Percentiles rank a stretch among this genome's conserved stretches.
phyloP scores from a whole-genome alignment of 2,329 filamentous ascomycete species.

The Orbilia quercus region DNA sequence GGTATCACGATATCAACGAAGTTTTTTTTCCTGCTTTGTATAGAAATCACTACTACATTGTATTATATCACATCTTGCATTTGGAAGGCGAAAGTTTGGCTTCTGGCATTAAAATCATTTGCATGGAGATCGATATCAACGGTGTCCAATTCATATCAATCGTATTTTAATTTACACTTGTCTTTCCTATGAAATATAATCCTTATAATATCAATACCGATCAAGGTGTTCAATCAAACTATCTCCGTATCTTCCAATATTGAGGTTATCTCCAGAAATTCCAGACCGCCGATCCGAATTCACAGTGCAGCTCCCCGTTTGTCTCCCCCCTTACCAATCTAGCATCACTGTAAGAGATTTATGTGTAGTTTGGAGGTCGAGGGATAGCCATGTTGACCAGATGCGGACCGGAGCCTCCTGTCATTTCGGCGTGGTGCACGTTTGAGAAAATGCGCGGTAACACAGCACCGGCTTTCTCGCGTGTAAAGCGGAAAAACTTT shows the following conservation, averaged over 20 bases:
- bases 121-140: slow-evolving; percentile 3
- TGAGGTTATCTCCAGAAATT: too few relatives aligned
- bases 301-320: too few relatives aligned
- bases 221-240: too few relatives aligned
- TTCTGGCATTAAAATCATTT: background rate
- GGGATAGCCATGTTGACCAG: too few relatives aligned
- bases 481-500: slow-evolving; percentile 38
- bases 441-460: slow-evolving; percentile 26
- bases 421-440: slow-evolving; percentile 45
- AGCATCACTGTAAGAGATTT: too few relatives aligned
- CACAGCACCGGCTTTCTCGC: slow-evolving; percentile 34
- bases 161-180: too few relatives aligned
- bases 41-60: slow-evolving; percentile 12
- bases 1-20: background rate
- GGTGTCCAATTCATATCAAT: too few relatives aligned
- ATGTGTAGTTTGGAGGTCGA: background rate
- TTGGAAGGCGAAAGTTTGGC: slow-evolving; percentile 14
- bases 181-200: too few relatives aligned
- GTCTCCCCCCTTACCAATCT: too few relatives aligned
- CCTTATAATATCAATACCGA: too few relatives aligned
- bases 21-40: slow-evolving; percentile 1
- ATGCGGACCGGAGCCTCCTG: slow-evolving; percentile 22
- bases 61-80: slow-evolving; percentile 17
- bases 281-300: too few relatives aligned
- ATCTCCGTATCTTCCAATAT: too few relatives aligned